These are phyloP conservation scores for Auricularia heimuer DNA, from an alignment of 768 basidiomycete genomes.

Conservation along the genomic window DNA sequence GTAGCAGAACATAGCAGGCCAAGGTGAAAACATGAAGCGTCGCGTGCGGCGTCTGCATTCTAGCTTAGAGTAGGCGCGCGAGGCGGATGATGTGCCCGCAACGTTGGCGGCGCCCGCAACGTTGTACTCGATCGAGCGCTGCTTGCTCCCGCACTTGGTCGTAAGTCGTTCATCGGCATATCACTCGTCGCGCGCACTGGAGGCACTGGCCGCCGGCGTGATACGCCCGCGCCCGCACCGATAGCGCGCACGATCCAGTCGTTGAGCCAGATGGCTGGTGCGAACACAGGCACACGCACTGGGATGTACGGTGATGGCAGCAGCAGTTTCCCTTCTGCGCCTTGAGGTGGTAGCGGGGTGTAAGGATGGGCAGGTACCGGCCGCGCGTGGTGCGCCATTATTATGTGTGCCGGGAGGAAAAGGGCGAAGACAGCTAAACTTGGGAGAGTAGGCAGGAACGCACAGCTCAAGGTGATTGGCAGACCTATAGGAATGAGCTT, in stretches of 20 bases:
- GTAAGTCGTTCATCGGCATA: background rate
- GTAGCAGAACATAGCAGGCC: background rate
- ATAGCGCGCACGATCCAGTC: conserved; percentile 55
- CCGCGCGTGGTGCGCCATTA: conserved; percentile 70
- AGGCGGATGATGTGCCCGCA: background rate
- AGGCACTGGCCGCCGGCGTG: background rate
- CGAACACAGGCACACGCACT: conserved; percentile 70
- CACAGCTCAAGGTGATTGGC: conserved; percentile 63
- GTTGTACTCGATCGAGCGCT: conserved; percentile 26
- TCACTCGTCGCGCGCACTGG: background rate
- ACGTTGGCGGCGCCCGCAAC: background rate
- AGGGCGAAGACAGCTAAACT: conserved; percentile 80
- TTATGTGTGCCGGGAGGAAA: conserved; percentile 64
- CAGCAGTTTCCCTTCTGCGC: conserved; percentile 32
- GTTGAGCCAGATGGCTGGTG: conserved; percentile 63
- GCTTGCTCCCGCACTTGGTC: background rate
- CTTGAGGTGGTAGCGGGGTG: conserved; percentile 36
- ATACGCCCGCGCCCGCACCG: conserved; percentile 36
- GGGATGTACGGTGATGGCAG: conserved; percentile 75
- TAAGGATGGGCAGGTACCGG: conserved; percentile 73
- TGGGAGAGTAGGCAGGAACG: conserved; percentile 61
- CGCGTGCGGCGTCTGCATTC: too few relatives aligned
- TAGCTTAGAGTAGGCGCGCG: too few relatives aligned
- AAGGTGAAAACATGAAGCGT: background rate
- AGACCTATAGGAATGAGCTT: conserved; percentile 36